Percentiles rank a stretch among this genome's conserved stretches.
Conservation (phyloP, 1,139 yeast species). For the Saccharomyces uvarum region DNA sequence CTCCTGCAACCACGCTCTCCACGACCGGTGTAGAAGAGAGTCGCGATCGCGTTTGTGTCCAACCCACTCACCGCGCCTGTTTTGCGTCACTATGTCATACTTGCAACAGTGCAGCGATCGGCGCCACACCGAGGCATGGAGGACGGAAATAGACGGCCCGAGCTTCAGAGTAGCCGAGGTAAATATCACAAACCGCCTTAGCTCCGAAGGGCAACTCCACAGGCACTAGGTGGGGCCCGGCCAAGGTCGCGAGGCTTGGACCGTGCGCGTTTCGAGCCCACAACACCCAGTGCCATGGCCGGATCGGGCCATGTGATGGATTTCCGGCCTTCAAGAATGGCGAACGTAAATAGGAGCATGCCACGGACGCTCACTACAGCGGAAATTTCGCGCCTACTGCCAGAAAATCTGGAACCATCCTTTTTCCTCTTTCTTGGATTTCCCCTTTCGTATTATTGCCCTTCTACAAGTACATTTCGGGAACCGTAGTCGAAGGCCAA, state of each 20-base stretch:
- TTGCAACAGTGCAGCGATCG: neutral
- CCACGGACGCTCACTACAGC: neutral
- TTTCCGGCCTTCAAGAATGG: neutral
- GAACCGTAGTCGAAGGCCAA: neutral
- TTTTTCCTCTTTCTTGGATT: neutral
- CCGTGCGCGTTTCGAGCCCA: neutral
- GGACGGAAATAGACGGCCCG: neutral
- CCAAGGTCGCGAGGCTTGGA: neutral
- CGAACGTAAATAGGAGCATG: neutral
- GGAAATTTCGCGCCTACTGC: neutral
- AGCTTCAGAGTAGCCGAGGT: neutral
- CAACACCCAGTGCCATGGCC: neutral
- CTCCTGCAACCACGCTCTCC: neutral
- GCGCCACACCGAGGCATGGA: neutral
- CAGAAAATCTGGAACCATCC: conserved; percentile 1
- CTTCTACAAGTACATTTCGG: neutral
- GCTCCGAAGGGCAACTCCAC: neutral
- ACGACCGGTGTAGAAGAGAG: neutral
- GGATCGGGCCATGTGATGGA: neutral
- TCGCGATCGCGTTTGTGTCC: neutral
- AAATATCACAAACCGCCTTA: neutral
- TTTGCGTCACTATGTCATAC: neutral
- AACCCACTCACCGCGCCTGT: neutral
- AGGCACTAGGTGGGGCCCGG: neutral
- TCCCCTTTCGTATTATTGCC: neutral